A percentile compares a stretch with the other conserved stretches of the same genome.
Evolutionary conservation across 805 yeast species (phyloP).

Genomic region (Candida andamanensis): DNA sequence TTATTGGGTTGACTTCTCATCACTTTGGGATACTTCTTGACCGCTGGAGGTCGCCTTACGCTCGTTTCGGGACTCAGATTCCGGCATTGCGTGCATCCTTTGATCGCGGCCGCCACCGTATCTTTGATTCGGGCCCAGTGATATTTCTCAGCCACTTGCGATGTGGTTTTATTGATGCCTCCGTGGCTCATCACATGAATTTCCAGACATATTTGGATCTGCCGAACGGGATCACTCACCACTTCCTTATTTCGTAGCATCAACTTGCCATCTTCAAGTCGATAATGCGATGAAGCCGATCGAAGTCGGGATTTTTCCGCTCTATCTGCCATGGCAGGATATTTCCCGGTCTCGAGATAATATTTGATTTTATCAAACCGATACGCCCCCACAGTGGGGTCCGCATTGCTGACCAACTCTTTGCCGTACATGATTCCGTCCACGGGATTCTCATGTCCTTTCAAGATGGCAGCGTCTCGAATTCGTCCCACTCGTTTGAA

Average conservation of each 20-base stretch:
- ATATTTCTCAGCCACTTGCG: conserved; percentile 69
- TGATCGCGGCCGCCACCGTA: conserved; percentile 74
- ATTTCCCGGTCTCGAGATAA: conserved; percentile 77
- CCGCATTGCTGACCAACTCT: conserved; percentile 57
- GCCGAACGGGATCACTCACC: conserved; percentile 69
- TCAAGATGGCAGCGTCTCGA: conserved; percentile 82
- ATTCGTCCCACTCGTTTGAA: conserved; percentile 77
- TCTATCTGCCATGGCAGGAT: conserved; percentile 78
- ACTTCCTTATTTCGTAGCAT: conserved; percentile 79
- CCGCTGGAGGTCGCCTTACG: conserved; percentile 12
- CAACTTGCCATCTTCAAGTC: conserved; percentile 64
- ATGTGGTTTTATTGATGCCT: conserved; percentile 86
- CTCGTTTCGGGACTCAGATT: conserved; percentile 27
- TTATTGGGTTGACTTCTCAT: conserved; percentile 16
- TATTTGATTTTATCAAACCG: conserved; percentile 73
- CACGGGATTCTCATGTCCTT: conserved; percentile 78
- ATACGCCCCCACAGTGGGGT: conserved; percentile 46
- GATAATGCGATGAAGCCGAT: conserved; percentile 72
- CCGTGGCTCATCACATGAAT: conserved; percentile 68
- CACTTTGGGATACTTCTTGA: conserved; percentile 17
- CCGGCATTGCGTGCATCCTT: conserved; percentile 71
- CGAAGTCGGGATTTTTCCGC: conserved; percentile 86
- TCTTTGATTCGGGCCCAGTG: conserved; percentile 92
- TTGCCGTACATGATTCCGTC: conserved; percentile 85
- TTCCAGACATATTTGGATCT: conserved; percentile 66